phyloP scores from a whole-genome alignment of 306 rosid genomes.

The Medicago ruthenica region DNA sequence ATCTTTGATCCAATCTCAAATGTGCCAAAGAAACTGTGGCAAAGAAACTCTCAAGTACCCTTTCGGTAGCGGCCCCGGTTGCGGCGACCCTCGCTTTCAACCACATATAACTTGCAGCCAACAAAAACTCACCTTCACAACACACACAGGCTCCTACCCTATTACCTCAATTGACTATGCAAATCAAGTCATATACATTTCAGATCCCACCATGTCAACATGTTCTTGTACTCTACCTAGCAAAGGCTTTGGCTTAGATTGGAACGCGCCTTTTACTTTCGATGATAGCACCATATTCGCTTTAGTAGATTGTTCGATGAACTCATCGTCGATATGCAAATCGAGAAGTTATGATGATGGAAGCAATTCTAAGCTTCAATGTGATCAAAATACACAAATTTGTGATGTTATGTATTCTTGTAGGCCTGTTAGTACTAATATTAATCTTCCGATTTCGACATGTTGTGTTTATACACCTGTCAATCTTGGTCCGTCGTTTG shows the following conservation, averaged over 20 bases:
- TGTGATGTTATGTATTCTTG: constrained; percentile 73
- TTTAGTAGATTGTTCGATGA: constrained; percentile 64
- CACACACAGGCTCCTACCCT: constrained; percentile 82
- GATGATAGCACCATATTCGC: constrained; percentile 67
- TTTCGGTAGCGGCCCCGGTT: constrained; percentile 73
- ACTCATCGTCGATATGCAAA: constrained; percentile 61
- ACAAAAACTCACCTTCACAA: constrained; percentile 63
- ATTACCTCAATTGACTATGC: constrained; percentile 67
- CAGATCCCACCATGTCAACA: constrained; percentile 87
- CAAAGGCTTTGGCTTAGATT: constrained; percentile 78
- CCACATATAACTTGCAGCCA: constrained; percentile 60
- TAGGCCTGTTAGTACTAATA: constrained; percentile 59
- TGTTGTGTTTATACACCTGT: constrained; percentile 89
- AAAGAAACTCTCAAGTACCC: constrained; percentile 65
- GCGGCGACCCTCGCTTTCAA: constrained; percentile 78
- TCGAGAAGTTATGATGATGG: constrained; percentile 44
- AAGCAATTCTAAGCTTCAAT: constrained; percentile 54
- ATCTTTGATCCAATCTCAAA: constrained; percentile 52
- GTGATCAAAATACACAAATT: constrained; percentile 70
- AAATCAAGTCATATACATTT: constrained; percentile 65
- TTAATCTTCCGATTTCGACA: constrained; percentile 66
- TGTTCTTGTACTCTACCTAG: constrained; percentile 70
- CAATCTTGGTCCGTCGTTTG: constrained; percentile 79
- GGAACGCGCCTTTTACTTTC: constrained; percentile 75
- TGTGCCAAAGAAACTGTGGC: constrained; percentile 74